Evolutionary conservation across 176 grass and related monocot species (phyloP).

Genomic region (Raddia guianensis): DNA sequence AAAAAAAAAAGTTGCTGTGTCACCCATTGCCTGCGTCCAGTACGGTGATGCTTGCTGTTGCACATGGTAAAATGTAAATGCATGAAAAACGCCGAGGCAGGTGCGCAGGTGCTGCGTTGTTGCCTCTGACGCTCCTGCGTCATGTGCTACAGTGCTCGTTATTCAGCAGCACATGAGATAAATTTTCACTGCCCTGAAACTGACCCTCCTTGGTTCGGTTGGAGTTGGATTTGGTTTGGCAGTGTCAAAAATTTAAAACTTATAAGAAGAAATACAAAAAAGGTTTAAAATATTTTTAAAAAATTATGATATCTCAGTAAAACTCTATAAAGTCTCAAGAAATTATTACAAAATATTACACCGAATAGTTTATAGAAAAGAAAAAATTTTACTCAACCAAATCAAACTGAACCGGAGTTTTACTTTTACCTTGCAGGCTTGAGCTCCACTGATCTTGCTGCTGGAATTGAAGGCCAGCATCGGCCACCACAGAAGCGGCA

Average conservation of each 20-base stretch:
- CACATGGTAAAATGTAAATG: slow-evolving; percentile 17
- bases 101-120: not conserved
- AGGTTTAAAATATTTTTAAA: too few species aligned
- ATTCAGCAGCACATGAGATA: not conserved
- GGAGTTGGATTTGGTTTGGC: too few species aligned
- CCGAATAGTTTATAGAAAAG: too few species aligned
- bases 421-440: not conserved
- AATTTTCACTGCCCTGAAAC: not conserved
- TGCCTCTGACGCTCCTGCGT: not conserved
- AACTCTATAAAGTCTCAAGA: too few species aligned
- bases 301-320: too few species aligned
- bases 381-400: too few species aligned
- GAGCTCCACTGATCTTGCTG: slow-evolving; percentile 7
- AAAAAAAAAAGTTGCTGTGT: not conserved
- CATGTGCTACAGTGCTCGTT: not conserved
- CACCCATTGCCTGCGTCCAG: not conserved
- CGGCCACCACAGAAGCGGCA: not conserved
- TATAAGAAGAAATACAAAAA: too few species aligned
- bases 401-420: too few species aligned
- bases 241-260: too few species aligned
- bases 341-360: not conserved
- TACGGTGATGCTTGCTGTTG: not conserved
- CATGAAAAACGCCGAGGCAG: slow-evolving; percentile 15
- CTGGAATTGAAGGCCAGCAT: not conserved
- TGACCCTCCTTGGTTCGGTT: too few species aligned